Percentiles rank a stretch among this genome's conserved stretches.
Conservation (phyloP, 108 stramenopile species). For the Skeletonema grethae region DNA sequence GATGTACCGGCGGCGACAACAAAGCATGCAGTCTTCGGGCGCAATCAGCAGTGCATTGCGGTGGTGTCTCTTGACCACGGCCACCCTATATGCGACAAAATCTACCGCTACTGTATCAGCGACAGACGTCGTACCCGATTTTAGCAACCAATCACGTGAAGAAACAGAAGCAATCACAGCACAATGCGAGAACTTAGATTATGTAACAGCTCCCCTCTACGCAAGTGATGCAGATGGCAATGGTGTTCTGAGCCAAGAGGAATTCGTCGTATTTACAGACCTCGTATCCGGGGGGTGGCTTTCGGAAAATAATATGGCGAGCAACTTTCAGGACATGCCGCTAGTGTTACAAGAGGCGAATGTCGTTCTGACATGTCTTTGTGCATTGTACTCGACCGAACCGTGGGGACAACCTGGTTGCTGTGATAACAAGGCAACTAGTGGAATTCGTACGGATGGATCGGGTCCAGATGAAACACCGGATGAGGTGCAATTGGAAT, state of each 20-base stretch:
- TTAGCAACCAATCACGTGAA: not conserved
- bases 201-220: slow-evolving; percentile 19
- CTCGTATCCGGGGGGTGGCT: slow-evolving; percentile 35
- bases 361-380: slow-evolving; percentile 32
- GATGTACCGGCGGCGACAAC: not conserved
- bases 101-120: not conserved
- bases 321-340: slow-evolving; percentile 28
- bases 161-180: not conserved
- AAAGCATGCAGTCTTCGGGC: not conserved
- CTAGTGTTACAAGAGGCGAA: slow-evolving; percentile 26
- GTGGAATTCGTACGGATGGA: slow-evolving; percentile 34
- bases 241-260: slow-evolving; percentile 29
- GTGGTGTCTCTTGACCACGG: not conserved
- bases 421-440: slow-evolving; percentile 15
- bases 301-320: slow-evolving; percentile 1
- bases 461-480: slow-evolving; percentile 21
- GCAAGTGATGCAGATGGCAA: slow-evolving; percentile 33
- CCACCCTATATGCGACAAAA: not conserved
- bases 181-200: slow-evolving; percentile 21
- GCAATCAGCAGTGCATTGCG: not conserved
- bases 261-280: slow-evolving; percentile 33
- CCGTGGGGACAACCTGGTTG: slow-evolving; percentile 20
- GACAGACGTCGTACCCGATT: no score
- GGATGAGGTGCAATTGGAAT: slow-evolving; percentile 9
- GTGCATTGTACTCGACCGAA: slow-evolving; percentile 22